Evolutionary conservation across 2,329 filamentous ascomycete genomes (phyloP), one percentile per base, ranked within the genome.

Genomic region (Capronia epimyces): DNA sequence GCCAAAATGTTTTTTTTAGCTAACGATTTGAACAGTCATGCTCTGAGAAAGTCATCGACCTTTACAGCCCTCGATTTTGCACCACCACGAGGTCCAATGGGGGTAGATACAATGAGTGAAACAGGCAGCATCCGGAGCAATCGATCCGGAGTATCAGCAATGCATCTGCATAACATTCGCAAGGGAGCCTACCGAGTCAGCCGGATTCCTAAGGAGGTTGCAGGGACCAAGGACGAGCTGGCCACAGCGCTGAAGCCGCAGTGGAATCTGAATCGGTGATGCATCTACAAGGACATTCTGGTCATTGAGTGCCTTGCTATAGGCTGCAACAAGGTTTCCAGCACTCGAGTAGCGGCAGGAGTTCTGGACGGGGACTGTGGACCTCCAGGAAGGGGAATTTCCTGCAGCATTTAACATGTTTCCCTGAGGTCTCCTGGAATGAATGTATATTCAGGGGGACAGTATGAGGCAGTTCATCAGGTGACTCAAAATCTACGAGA

Each of bases 121-220:
- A 63, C 71, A 1, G 72, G 72, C 46, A 75, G 71, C 55, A 74
- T 75, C 42, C 78, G 78, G 61, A 87, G 87, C 69, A 88, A 87
- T 72, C 79, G 82, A 43, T 88, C 83, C 37, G 89, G 86, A 44
- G 83, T 95, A 61, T 94, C 88, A 3, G 76, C 81, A 3, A 71
- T 77, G 45, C 80, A 89, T 64, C 71, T 81, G 45, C 74, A 82
- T 54, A 85, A 87, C 62, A 83, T 95, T 62, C 86, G 89, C 58
- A 79, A 74, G 50, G 90, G 90, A 58, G 89, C 89, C 40, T 91
- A 94, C 63, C 86, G 90, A 56, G 81, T 96, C 58, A 93, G 87
- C 65, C 83, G 87, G 43, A 78, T 96, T 54, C 89, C 90, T 0
- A 83, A 82, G 51, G 88, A 90, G 60, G 80, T 84, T 37, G 87